A percentile compares a stretch with the other conserved stretches of the same genome.
Conservation (phyloP, 441 rosid species). For the Brassica hybrid region DNA sequence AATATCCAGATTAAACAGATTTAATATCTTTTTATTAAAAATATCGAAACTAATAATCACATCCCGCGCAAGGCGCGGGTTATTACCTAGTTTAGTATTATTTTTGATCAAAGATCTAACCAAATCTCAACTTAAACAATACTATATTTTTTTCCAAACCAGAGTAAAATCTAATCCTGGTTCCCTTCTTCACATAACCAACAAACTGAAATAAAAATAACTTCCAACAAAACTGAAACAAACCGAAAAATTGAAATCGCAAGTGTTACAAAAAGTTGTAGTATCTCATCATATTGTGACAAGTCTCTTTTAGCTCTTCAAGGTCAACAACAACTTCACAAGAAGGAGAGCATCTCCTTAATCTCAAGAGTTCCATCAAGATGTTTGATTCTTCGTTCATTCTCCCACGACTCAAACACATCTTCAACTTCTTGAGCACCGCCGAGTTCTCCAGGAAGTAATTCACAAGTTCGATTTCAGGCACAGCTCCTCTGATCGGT, state of each 20-base stretch:
- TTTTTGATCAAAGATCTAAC: background rate
- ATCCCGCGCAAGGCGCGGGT: too few species aligned
- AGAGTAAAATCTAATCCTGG: background rate
- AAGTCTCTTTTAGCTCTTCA: background rate
- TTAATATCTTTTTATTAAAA: too few species aligned
- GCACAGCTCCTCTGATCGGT: background rate
- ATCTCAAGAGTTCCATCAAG: background rate
- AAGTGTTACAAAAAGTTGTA: background rate
- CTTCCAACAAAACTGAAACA: background rate
- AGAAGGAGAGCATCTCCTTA: slow-evolving; percentile 15
- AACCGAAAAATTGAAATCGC: background rate
- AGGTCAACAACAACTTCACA: slow-evolving; percentile 2
- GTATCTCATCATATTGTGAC: background rate
- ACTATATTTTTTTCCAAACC: background rate
- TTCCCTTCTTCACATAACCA: background rate
- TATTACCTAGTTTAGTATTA: too few species aligned
- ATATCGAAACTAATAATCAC: too few species aligned
- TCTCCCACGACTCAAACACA: slow-evolving; percentile 3
- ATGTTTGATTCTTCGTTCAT: background rate
- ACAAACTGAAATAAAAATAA: too few species aligned
- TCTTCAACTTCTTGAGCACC: background rate
- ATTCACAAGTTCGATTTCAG: background rate
- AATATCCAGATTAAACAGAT: too few species aligned
- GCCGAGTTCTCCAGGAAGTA: background rate
- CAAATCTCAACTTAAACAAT: background rate